Evolutionary conservation across 2,329 filamentous ascomycete species (phyloP), one percentile per base, ranked within the genome.

Genomic region (Monascus ruber): DNA sequence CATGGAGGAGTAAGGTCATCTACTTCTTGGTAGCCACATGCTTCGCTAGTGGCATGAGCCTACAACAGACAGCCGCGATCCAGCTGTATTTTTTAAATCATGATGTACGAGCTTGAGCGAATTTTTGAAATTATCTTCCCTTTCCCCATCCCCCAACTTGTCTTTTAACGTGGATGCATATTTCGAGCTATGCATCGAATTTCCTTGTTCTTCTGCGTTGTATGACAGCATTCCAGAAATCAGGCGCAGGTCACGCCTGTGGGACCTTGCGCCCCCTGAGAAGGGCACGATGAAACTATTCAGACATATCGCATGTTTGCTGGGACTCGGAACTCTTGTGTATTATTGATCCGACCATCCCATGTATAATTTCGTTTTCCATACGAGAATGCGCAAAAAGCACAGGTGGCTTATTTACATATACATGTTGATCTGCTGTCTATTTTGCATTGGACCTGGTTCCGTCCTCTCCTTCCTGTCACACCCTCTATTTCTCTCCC

Each of bases 1-100:
- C 50, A 96, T 96, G 89, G 91, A 98, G 65, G 86, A 94, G 63
- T 91, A 72, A 62, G 66, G 29, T 26, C 1, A 6, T 10, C 25
- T 9, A 25, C 6, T 34, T 6, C 6, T 11, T n/a, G 10, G n/a
- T n/a, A 31, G 7, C 7, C n/a, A 11, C 31, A 6, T n/a, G 31
- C 31, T 4, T 6, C n/a, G 6, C 24, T 17, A 11, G 31, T 17
- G n/a, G 31, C 24, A 10, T 7, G 26, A 4, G n/a, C 34, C 7
- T 11, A 35, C 31, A 36, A 31, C 38, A 31, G 33, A 43, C 37
- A 37, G 47, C 44, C 44, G 42, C 43, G 42, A 42, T 46, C 34
- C 46, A 44, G 47, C 41, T 40, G 45, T 47, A 46, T 34, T 17
- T 17, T 17, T 47, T 52, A 50, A 48, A 61, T 51, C 55, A 62